phyloP scores from a whole-genome alignment of 148 eudicot species.

The Rhododendron ferrugineum region DNA sequence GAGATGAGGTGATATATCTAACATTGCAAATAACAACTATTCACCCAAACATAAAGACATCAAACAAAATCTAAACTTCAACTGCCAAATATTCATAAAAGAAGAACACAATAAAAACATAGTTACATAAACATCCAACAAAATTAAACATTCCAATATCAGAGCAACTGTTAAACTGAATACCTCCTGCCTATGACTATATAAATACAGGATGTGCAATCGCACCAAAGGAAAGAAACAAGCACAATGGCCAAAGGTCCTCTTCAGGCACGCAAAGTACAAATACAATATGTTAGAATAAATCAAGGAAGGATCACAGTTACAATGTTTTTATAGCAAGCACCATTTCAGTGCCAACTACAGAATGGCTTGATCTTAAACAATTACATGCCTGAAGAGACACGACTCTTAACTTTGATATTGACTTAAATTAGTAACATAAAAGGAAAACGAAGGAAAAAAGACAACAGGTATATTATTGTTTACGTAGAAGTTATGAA shows the following conservation, averaged over 20 bases:
- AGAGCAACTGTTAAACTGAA: not conserved
- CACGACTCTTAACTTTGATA: not conserved
- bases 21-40: not conserved
- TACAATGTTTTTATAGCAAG: not conserved
- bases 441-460: not conserved
- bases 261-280: not conserved
- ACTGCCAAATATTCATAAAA: not conserved
- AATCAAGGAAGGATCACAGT: not conserved
- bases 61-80: not conserved
- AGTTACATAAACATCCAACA: not conserved
- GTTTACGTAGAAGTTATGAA: not conserved
- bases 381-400: not conserved
- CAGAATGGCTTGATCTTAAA: not conserved
- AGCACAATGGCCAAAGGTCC: not conserved
- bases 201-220: not conserved
- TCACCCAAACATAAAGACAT: not conserved
- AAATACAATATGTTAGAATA: not conserved
- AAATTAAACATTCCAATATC: not conserved
- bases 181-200: not conserved
- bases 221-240: not conserved
- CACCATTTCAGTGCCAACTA: not conserved
- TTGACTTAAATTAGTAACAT: not conserved
- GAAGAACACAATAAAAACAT: not conserved
- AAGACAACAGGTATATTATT: not conserved
- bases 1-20: not conserved